Percentiles rank a stretch among this genome's conserved stretches.
Evolutionary conservation across 116 monocot genomes (phyloP).

Genomic region (Phalaenopsis hybrid): DNA sequence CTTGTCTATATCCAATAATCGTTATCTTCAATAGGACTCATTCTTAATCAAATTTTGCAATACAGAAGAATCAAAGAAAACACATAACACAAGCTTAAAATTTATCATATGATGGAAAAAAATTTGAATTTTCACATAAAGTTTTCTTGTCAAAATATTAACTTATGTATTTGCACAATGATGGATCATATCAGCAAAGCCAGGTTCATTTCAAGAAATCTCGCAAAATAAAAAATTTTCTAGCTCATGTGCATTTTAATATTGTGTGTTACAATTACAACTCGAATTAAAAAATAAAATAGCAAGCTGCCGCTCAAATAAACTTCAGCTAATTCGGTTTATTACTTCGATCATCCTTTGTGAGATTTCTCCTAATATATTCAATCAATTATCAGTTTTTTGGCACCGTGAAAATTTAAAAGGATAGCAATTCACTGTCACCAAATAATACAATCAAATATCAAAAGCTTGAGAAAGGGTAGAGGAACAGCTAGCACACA

Average conservation of each 20-base stretch:
- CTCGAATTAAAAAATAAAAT: neutral
- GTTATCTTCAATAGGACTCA: neutral
- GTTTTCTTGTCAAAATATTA: no score
- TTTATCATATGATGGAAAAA: neutral
- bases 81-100: neutral
- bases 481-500: neutral
- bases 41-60: neutral
- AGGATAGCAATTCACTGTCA: neutral
- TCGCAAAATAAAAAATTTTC: neutral
- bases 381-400: neutral
- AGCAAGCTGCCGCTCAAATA: neutral
- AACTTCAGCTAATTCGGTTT: neutral
- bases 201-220: no score
- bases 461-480: neutral
- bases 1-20: neutral
- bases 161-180: neutral
- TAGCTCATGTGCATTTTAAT: no score
- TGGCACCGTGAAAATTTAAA: neutral
- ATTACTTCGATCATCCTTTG: neutral
- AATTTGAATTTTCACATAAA: neutral
- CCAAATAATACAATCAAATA: conserved; percentile 3
- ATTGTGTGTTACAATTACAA: neutral
- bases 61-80: neutral
- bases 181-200: neutral
- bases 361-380: neutral